A percentile compares a stretch with the other conserved stretches of the same genome.
These are phyloP conservation scores for Scalesia atractyloides DNA, from an alignment of 129 eudicot species.

Conservation along the genomic window DNA sequence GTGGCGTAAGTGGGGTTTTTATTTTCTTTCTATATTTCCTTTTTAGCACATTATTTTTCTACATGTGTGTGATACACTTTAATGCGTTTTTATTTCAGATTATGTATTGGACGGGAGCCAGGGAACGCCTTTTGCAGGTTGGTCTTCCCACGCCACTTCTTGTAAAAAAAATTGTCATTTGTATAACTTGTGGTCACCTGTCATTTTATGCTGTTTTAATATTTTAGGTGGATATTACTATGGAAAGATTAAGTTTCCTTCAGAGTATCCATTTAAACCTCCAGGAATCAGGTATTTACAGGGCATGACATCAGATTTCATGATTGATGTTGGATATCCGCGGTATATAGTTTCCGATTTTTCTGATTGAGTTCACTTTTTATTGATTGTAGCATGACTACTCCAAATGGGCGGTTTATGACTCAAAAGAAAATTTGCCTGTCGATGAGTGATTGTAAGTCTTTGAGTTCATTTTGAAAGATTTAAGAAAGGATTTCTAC, in stretches of 20 bases:
- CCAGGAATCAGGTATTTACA: conserved; percentile 79
- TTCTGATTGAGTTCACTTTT: conserved; percentile 3
- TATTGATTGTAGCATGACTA: conserved; percentile 72
- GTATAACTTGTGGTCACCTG: not conserved
- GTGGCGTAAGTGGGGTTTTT: conserved; percentile 79
- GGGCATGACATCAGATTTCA: conserved; percentile 1
- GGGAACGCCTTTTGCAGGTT: conserved; percentile 98
- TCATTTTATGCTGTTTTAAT: not conserved
- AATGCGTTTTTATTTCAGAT: conserved; percentile 50
- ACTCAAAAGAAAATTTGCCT: conserved; percentile 91
- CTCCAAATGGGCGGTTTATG: conserved; percentile 97
- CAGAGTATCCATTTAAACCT: conserved; percentile 96
- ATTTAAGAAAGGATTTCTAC: not conserved
- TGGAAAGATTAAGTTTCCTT: conserved; percentile 93
- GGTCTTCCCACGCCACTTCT: not conserved
- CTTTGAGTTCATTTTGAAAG: conserved; percentile 7
- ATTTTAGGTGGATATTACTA: conserved; percentile 89
- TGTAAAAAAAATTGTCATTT: not conserved
- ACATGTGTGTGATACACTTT: conserved; percentile 10
- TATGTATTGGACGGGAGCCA: conserved; percentile 96
- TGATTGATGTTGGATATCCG: conserved; percentile 6
- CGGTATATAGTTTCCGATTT: not conserved
- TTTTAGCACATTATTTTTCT: not conserved
- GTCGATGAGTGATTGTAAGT: conserved; percentile 98
- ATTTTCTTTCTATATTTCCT: not conserved